Evolutionary conservation across 2,329 filamentous ascomycete species (phyloP), one percentile per base, ranked within the genome.

Genomic region (Colletotrichum tropicale): DNA sequence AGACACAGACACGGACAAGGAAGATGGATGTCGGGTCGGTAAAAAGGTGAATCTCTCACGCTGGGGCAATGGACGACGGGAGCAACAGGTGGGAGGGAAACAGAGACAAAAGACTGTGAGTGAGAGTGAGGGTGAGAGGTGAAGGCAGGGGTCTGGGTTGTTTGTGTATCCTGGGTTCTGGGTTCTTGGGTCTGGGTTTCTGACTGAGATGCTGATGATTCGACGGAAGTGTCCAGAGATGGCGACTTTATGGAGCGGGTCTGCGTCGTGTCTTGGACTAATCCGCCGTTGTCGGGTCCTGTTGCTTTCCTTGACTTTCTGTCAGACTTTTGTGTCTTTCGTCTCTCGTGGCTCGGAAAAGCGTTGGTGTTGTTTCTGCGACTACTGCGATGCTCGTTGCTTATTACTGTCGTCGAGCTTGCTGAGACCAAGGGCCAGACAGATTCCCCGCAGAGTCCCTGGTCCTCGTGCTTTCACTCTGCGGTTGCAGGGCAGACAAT

Each of bases 121-220:
- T 52, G 61, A 21, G n/a, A 38, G 28, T 55, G 36, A 34, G 58
- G 28, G 65, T 36, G 61, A 21, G 16, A 38, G 21, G n/a, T 13
- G 36, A 30, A 5, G 36, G 30, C 68, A 75, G 72, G 60, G 72
- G 36, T 75, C 52, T 34, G 66, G 68, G 55, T 32, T 71, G 72
- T 72, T 66, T 52, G 43, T 52, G 30, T 66, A 26, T 71, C 64
- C 48, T 66, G 60, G 66, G 56, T 73, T 34, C 38, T 67, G 34
- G 34, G 36, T 66, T 60, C 60, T 60, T 28, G 67, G 60, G 24
- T 32, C 32, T 61, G 66, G 21, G 32, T 62, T 60, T 62, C 36
- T 71, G 58, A 56, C 68, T 71, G 66, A 69, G 55, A 60, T 68
- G 48, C 48, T 56, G 48, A 58, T 52, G 43, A 52, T 52, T 52